Conservation (phyloP, 768 basidiomycete genomes). For the Pleurotus cornucopiae region DNA sequence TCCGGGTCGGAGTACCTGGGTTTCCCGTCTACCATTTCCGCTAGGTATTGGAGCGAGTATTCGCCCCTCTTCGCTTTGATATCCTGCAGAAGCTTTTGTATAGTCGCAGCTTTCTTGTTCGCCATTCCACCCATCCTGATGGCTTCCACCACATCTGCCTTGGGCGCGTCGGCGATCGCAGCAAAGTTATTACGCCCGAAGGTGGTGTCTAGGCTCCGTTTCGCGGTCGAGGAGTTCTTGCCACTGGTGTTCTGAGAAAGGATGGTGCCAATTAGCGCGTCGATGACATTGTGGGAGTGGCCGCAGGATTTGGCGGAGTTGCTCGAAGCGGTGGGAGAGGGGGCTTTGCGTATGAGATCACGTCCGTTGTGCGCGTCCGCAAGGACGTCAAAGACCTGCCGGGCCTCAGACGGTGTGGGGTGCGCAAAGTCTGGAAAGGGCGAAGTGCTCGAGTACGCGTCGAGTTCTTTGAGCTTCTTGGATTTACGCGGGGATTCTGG, state of each 20-base stretch:
- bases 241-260: constrained; percentile 59
- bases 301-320: constrained; percentile 45
- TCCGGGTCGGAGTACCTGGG: constrained; percentile 34
- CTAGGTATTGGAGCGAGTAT: constrained; percentile 57
- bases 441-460: constrained; percentile 33
- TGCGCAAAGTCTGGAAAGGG: constrained; percentile 42
- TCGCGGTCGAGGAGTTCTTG: constrained; percentile 46
- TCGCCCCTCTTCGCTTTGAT: constrained; percentile 43
- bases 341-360: constrained; percentile 21
- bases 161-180: constrained; percentile 41
- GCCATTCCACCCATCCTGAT: constrained; percentile 55
- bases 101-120: constrained; percentile 53
- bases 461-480: constrained; percentile 50
- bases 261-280: constrained; percentile 53
- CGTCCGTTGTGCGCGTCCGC: constrained; percentile 29
- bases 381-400: constrained; percentile 37
- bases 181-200: constrained; percentile 51
- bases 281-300: constrained; percentile 48
- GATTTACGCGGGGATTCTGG: constrained; percentile 18
- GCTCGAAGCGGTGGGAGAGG: constrained; percentile 12
- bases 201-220: constrained; percentile 37
- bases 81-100: constrained; percentile 41
- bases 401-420: constrained; percentile 41
- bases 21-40: constrained; percentile 18
- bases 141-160: constrained; percentile 38